Conservation (phyloP, 2,329 filamentous ascomycete genomes). For the Fusarium transvaalense region DNA sequence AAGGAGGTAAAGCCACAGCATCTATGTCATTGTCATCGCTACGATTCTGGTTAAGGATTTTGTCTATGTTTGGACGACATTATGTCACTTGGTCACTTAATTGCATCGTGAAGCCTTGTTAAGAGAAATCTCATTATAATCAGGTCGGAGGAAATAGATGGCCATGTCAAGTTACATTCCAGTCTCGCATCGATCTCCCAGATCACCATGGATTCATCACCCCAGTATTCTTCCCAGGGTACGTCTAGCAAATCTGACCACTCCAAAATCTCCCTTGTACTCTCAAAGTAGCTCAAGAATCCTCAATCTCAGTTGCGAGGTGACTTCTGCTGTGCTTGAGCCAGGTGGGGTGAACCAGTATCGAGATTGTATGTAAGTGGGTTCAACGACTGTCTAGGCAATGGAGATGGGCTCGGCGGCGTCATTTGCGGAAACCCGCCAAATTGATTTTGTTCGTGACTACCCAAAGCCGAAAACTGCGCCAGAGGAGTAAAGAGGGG, state of each 20-base stretch:
- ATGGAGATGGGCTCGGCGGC: conserved; percentile 42
- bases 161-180: conserved; percentile 9
- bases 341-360: neutral
- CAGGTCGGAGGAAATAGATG: neutral
- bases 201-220: neutral
- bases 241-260: neutral
- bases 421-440: conserved; percentile 13
- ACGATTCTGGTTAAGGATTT: neutral
- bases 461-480: neutral
- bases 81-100: neutral
- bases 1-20: neutral
- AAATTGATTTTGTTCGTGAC: neutral
- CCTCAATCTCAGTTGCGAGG: neutral
- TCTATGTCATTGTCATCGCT: neutral
- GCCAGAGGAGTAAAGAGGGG: conserved; percentile 6
- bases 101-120: neutral
- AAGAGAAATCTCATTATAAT: neutral
- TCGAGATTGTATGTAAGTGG: neutral
- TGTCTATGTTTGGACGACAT: neutral
- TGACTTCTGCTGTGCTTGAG: neutral
- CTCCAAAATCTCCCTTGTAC: conserved; percentile 3
- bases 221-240: neutral
- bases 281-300: neutral
- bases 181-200: neutral
- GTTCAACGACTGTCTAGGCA: conserved; percentile 21